phyloP scores from a whole-genome alignment of 2,329 filamentous ascomycete genomes.

The Claviceps citrina region DNA sequence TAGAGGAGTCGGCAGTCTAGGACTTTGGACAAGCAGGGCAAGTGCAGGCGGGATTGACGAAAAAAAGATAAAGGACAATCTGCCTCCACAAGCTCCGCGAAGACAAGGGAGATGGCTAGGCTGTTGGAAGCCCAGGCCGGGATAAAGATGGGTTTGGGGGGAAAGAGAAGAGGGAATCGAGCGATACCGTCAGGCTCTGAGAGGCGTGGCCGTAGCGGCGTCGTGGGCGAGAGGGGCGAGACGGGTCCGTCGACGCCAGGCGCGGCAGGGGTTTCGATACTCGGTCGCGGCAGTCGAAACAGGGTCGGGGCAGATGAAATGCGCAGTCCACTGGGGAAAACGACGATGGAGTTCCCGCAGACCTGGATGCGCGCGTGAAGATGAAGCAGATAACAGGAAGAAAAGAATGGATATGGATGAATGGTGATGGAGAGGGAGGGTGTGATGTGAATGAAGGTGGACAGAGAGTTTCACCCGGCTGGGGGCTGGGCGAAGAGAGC shows the following conservation, averaged over 20 bases:
- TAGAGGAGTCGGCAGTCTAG: constrained; percentile 8
- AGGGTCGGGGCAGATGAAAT: constrained; percentile 1
- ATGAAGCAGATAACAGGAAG: neutral
- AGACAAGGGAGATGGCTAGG: constrained; percentile 7
- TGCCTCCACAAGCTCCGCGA: constrained; percentile 4
- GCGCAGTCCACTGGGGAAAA: constrained; percentile 4
- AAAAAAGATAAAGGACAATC: constrained; percentile 2
- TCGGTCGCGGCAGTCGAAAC: constrained; percentile 6
- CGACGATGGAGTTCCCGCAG: neutral
- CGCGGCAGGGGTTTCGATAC: constrained; percentile 6
- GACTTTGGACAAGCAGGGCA: constrained; percentile 1
- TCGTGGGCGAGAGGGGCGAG: constrained; percentile 12
- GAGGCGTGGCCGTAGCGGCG: constrained; percentile 15
- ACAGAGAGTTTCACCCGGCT: constrained; percentile 7
- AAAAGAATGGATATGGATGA: too few relatives aligned
- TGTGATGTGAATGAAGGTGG: constrained; percentile 6
- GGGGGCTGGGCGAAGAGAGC: constrained; percentile 9
- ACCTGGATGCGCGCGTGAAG: constrained; percentile 2
- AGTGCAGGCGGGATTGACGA: constrained; percentile 9
- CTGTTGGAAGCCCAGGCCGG: constrained; percentile 14
- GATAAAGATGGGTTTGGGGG: constrained; percentile 2
- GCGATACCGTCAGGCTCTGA: constrained; percentile 17
- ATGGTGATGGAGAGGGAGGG: constrained; percentile 7
- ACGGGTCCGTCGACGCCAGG: constrained; percentile 5
- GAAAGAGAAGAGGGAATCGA: neutral